Base-by-base conservation (phyloP, 768 basidiomycete species). In the Serpula lacrymans region DNA sequence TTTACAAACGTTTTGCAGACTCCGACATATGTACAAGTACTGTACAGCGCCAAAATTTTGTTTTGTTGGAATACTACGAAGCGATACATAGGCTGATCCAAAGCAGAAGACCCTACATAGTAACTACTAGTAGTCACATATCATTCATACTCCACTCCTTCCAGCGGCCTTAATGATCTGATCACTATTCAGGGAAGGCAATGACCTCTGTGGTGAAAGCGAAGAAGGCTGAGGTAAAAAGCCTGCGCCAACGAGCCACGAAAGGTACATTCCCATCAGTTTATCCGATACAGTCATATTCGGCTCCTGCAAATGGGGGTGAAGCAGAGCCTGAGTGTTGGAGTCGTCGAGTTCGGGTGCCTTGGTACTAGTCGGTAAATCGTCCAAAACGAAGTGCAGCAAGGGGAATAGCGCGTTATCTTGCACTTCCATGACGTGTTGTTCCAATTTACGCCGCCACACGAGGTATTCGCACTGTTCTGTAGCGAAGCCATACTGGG, bases 381-480 rank as follows among this genome's bases (percentile, higher is more conserved):
- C 96, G 58, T 97, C 96, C 22, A 99, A 70, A 18, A 98, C 96
- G 51, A 97, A 97, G 64, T 99, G 95, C 13, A 99, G 76, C 8
- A 99, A 70, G 3, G 96, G 96, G 78, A 94, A 98, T 31, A 99
- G 74, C 2, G 96, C 96, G 49, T 99, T 98, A 61, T 98, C 95
- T 59, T 94, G 89, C 6, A 77, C 80, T 41, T 91, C 87, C 72
- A 96, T 84, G 33, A 95, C 95, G 59, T 98, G 95, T 52, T 86
- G 87, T 62, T 99, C 96, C 46, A 99, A 79, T 58, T 82, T 82
- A 14, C 85, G 79, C 27, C 96, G 76, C 96, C 96, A 99, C 4
- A 80, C 67, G 41, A 97, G 64, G 65, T 99, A 99, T 55, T 96
- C 94, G 57, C 86, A 87, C 47, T 77, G 75, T 47, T 75, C 64